A percentile compares a stretch with the other conserved stretches of the same genome.
Evolutionary conservation across 1,284 basidiomycete genomes (phyloP).

Genomic region (Naganishia liquefaciens): DNA sequence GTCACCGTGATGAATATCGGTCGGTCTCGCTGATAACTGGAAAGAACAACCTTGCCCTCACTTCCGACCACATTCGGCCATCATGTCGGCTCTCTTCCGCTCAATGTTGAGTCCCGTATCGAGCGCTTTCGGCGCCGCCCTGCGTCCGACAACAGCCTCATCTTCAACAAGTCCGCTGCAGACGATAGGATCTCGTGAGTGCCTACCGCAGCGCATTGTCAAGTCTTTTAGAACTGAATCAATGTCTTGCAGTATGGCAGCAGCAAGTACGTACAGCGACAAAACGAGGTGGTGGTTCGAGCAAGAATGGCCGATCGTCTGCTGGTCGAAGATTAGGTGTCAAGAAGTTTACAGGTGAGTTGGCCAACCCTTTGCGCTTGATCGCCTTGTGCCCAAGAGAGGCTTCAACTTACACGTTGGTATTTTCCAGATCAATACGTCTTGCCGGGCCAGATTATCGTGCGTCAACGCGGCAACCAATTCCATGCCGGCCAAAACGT

Average conservation of each 20-base stretch:
- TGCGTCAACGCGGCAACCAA: conserved; percentile 82
- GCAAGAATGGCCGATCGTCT: conserved; percentile 85
- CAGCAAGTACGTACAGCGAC: conserved; percentile 81
- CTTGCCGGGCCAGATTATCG: conserved; percentile 87
- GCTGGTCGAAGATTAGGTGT: conserved; percentile 86
- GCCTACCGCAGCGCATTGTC: too few species aligned
- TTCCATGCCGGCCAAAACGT: conserved; percentile 93
- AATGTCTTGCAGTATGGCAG: conserved; percentile 10
- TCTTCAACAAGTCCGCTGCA: conserved; percentile 2
- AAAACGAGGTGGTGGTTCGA: conserved; percentile 88
- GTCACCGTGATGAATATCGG: too few species aligned
- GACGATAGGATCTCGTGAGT: conserved; percentile 23
- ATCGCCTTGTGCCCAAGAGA: too few species aligned
- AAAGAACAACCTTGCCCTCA: too few species aligned
- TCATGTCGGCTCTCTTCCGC: conserved; percentile 15
- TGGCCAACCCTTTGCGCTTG: too few species aligned
- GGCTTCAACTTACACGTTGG: neutral
- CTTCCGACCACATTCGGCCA: neutral
- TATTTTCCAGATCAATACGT: conserved; percentile 73
- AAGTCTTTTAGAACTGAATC: neutral
- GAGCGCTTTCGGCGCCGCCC: conserved; percentile 2
- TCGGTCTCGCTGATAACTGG: too few species aligned
- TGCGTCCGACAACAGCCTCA: conserved; percentile 14
- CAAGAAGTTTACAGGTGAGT: conserved; percentile 87
- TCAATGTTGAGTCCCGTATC: conserved; percentile 10